Conservation (phyloP, 441 rosid genomes). For the Adansonia rubrostipa region DNA sequence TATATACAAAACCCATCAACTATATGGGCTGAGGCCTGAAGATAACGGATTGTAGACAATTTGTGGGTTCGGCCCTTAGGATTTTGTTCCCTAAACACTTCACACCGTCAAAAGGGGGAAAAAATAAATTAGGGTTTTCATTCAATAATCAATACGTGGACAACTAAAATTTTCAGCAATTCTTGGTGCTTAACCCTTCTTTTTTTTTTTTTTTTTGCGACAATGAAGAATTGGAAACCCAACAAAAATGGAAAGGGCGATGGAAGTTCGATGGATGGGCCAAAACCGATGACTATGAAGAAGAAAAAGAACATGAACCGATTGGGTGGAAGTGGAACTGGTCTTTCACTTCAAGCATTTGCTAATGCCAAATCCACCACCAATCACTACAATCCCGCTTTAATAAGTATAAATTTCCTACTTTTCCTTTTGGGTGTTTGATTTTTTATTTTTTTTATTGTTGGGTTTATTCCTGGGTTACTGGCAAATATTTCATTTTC, state of each 20-base stretch:
- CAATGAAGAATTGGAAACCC: constrained; percentile 53
- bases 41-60: background rate
- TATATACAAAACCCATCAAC: background rate
- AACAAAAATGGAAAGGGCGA: constrained; percentile 28
- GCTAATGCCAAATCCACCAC: constrained; percentile 66
- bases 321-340: constrained; percentile 80
- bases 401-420: constrained; percentile 48
- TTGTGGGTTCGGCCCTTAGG: background rate
- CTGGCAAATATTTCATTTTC: background rate
- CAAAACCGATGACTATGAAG: constrained; percentile 38
- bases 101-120: too few species aligned
- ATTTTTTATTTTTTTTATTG: background rate
- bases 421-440: constrained; percentile 10
- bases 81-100: background rate
- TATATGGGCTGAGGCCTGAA: background rate
- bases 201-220: background rate
- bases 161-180: background rate
- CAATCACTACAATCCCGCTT: constrained; percentile 65
- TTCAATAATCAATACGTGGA: background rate
- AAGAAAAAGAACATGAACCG: constrained; percentile 71
- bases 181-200: background rate
- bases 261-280: constrained; percentile 26
- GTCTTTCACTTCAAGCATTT: constrained; percentile 85
- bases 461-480: constrained; percentile 1
- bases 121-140: constrained; percentile 19